Evolutionary conservation across 257 asterid species (phyloP), one percentile per base, ranked within the genome.

Genomic region (Linaria vulgaris): DNA sequence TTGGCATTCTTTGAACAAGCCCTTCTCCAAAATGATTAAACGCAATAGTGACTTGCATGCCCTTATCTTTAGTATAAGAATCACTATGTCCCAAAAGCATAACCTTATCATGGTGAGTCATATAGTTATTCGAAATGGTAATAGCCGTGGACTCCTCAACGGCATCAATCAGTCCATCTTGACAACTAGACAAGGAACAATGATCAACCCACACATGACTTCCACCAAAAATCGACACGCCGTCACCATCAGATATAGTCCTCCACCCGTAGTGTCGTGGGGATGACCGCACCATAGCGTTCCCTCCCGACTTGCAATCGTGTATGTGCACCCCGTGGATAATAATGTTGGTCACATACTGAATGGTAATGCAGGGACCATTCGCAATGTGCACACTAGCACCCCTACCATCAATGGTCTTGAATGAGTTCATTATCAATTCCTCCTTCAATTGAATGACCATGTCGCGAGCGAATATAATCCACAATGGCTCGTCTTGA

Each of bases 201-300:
- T 85, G 94, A 41, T 85, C 94, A 3, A 85, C 79, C 94, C 94
- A 85, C 34, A 85, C 78, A 39, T 85, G 79, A 65, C 82, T 80
- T 30, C 87, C 87, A 0, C 82, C 79, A 2, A 85, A 82, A n/a
- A 85, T 85, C 0, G 90, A 82, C 30, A 85, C 87, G 0, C 90
- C 91, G 17, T 84, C 91, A 1, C 91, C 91, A 31, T 84, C 91
- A 0, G 88, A 79, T 59, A 78, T 0, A 3, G 87, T 80, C 56
- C 94, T 74, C 80, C 79, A 80, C 70, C 94, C 94, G 63, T 45
- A 78, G 45, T 85, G 94, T 2, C 31, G 25, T 34, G 90, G 82
- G 61, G 87, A 65, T 76, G 68, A 71, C 58, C 94, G 67, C 63
- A 85, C 94, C 72, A 56, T 71, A 31, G 94, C 84, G 44, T 85